Evolutionary conservation across 352 stramenopile genomes (phyloP).

Genomic region (Phytophthora fragariaefolia): DNA sequence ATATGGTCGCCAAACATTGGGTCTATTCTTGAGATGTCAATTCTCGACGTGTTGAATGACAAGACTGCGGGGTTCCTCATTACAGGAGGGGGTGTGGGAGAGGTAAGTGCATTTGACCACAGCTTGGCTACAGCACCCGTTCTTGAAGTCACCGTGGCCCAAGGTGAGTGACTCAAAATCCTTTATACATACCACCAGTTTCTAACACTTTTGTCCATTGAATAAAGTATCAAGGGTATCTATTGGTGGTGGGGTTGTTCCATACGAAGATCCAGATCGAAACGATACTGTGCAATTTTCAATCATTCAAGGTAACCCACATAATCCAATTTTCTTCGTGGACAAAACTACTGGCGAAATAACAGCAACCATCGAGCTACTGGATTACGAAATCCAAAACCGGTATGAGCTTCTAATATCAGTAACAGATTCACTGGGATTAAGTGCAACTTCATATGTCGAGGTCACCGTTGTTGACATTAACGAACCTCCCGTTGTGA

Average conservation of each 20-base stretch:
- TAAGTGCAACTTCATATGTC: conserved; percentile 17
- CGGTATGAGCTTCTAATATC: conserved; percentile 25
- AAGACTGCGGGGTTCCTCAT: too few relatives aligned
- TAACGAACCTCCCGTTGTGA: conserved; percentile 31
- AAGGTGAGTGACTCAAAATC: conserved; percentile 37
- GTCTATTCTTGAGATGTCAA: conserved; percentile 24
- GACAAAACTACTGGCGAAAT: conserved; percentile 28
- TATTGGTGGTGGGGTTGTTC: conserved; percentile 14
- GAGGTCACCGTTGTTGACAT: conserved; percentile 18
- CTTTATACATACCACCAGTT: background rate
- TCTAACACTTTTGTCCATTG: background rate
- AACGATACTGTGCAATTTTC: conserved; percentile 23
- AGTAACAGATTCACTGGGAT: conserved; percentile 22
- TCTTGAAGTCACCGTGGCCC: conserved; percentile 45
- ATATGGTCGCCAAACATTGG: conserved; percentile 47
- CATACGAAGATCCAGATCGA: conserved; percentile 27
- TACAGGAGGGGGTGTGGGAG: conserved; percentile 53
- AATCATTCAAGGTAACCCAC: conserved; percentile 20
- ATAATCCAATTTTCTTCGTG: conserved; percentile 28
- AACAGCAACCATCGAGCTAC: conserved; percentile 25
- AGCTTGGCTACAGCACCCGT: conserved; percentile 25
- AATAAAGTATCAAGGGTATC: conserved; percentile 17
- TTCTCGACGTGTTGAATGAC: conserved; percentile 2
- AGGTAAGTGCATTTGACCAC: conserved; percentile 54
- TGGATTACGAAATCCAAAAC: conserved; percentile 26